Percentiles rank a stretch among this genome's conserved stretches.
Conservation (phyloP, 768 basidiomycete genomes). For the Dacryopinax spathularia region DNA sequence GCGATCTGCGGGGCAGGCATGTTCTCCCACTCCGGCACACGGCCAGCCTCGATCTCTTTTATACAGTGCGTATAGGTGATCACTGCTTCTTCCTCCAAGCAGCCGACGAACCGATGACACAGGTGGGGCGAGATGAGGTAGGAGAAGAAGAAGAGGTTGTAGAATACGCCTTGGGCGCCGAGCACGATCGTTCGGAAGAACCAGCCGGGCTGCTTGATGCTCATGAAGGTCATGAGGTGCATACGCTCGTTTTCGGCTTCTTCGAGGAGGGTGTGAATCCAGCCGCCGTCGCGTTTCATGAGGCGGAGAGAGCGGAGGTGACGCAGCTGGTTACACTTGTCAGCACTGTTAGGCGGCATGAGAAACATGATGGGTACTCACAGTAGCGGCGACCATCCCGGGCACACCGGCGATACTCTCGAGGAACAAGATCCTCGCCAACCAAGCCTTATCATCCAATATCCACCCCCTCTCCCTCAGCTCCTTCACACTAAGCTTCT, state of each 20-base stretch:
- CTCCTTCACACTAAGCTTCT: conserved; percentile 54
- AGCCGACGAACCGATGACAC: conserved; percentile 87
- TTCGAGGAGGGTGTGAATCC: conserved; percentile 86
- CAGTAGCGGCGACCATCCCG: conserved; percentile 78
- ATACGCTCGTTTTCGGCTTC: conserved; percentile 97
- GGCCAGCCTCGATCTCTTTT: conserved; percentile 65
- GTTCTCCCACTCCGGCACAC: conserved; percentile 66
- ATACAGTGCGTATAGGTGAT: conserved; percentile 80
- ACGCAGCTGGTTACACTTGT: conserved; percentile 31
- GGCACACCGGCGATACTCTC: conserved; percentile 91
- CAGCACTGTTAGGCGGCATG: neutral
- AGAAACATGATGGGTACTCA: conserved; percentile 8
- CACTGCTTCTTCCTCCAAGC: conserved; percentile 92
- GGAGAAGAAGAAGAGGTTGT: conserved; percentile 56
- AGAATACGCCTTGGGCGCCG: conserved; percentile 84
- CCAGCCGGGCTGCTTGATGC: conserved; percentile 61
- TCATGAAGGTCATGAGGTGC: conserved; percentile 97
- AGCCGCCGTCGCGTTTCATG: conserved; percentile 54
- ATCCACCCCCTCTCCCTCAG: conserved; percentile 60
- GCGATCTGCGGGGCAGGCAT: conserved; percentile 73
- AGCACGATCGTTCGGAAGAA: conserved; percentile 74
- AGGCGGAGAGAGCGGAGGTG: conserved; percentile 79
- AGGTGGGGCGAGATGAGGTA: conserved; percentile 47
- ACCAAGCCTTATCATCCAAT: conserved; percentile 63
- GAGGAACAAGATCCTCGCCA: conserved; percentile 54